These are phyloP conservation scores for Tulasnella calospora DNA, from an alignment of 768 basidiomycete genomes.

Conservation along the genomic window DNA sequence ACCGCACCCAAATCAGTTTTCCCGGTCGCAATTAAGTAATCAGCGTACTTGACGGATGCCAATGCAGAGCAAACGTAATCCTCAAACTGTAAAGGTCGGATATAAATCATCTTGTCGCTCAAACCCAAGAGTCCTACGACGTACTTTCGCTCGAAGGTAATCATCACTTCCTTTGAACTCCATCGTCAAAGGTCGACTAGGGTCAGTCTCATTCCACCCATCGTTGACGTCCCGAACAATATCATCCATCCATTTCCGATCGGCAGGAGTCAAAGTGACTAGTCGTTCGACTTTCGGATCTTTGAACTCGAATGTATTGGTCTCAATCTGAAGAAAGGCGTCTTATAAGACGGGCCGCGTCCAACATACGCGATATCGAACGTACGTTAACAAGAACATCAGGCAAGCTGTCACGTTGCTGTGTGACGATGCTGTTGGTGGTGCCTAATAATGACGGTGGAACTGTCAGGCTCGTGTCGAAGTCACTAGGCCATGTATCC, in stretches of 20 bases:
- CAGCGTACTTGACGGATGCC: constrained; percentile 82
- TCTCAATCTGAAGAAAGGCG: constrained; percentile 62
- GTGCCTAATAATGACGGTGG: constrained; percentile 45
- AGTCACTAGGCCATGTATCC: not conserved
- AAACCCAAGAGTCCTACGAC: constrained; percentile 14
- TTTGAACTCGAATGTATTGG: constrained; percentile 77
- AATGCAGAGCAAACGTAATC: constrained; percentile 90
- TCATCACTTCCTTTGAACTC: constrained; percentile 96
- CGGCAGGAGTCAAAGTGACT: constrained; percentile 79
- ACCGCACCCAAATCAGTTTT: constrained; percentile 47
- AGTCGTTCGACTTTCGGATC: constrained; percentile 74
- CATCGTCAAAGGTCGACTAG: constrained; percentile 52
- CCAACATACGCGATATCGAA: constrained; percentile 11
- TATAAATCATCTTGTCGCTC: not conserved
- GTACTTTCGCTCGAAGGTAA: constrained; percentile 79
- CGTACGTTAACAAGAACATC: constrained; percentile 85
- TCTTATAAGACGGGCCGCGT: not conserved
- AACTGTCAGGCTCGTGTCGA: not conserved
- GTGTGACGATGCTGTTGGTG: constrained; percentile 91
- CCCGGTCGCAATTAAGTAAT: constrained; percentile 68
- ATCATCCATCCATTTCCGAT: constrained; percentile 98
- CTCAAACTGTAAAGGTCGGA: constrained; percentile 58
- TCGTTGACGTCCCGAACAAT: constrained; percentile 82
- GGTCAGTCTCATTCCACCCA: constrained; percentile 64
- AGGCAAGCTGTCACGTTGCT: constrained; percentile 71